Base-by-base conservation (phyloP, 345 rosid genomes). In the Cardiospermum halicacabum region DNA sequence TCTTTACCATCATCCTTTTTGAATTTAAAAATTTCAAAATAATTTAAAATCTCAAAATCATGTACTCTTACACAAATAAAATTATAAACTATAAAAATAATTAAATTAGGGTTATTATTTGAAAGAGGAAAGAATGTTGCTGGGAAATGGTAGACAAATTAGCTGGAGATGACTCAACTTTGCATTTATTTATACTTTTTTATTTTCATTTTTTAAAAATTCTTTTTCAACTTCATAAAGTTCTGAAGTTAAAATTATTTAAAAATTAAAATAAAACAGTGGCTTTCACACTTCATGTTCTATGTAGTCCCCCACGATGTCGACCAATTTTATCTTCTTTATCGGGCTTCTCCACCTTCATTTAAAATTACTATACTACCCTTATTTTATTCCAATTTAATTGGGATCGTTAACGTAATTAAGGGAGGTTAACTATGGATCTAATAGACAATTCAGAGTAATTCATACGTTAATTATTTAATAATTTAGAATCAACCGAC, bases 121-220 rank as follows among this genome's bases (percentile, higher is more conserved):
- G 36, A 32, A 32, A 34, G 3, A 32, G 26, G 18, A n/a, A 31
- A 32, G 9, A 50, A 34, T 63, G 22, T 4, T 49, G 47, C 37
- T 49, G 45, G 34, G 55, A 30, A 11, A 65, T 18, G 53, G 60
- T 3, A n/a, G 60, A 65, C 51, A 34, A 54, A 65, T n/a, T 64
- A 51, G 51, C 31, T 31, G 62, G 62, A 66, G 56, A 21, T 66
- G 47, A 56, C 62, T 56, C 56, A 15, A 31, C 56, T 11, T 21
- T 11, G 26, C 56, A 15, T 56, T 66, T 55, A 22, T 22, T 63
- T 9, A 47, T 22, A 22, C 31, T 49, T 49, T 21, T n/a, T n/a
- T n/a, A n/a, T n/a, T n/a, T n/a, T n/a, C n/a, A n/a, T n/a, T n/a
- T 2, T 21, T 32, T 31, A 32, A 5, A 34, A 5, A 34, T 2